Conservation (phyloP, 176 grass and related monocot species). For the Raddia distichophylla region DNA sequence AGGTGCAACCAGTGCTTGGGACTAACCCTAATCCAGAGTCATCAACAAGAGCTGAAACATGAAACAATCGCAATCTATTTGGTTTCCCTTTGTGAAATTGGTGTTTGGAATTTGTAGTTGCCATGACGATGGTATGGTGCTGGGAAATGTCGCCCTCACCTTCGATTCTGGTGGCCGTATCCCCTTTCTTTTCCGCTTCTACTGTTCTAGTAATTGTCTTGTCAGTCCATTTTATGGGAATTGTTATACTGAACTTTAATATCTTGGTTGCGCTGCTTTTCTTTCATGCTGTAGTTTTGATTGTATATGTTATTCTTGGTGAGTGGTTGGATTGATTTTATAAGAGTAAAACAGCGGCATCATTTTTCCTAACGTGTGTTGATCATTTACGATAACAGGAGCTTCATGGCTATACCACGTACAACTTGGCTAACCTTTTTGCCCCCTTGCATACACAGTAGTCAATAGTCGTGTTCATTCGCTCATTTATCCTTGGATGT, state of each 20-base stretch:
- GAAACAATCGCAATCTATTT: conserved; percentile 5
- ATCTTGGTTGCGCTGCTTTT: neutral
- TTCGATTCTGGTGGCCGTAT: neutral
- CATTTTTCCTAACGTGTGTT: too few species aligned
- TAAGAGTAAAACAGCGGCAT: too few species aligned
- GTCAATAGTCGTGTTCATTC: too few species aligned
- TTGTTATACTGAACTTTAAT: neutral
- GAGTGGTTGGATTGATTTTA: neutral
- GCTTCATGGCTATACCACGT: too few species aligned
- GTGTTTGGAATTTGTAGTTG: neutral
- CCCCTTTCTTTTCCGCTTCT: neutral
- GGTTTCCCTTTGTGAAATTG: neutral
- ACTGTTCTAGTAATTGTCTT: neutral
- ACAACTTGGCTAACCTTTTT: too few species aligned
- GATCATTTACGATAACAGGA: too few species aligned
- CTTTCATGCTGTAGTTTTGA: neutral
- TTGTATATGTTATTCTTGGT: neutral
- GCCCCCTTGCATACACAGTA: too few species aligned
- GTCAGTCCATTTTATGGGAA: neutral
- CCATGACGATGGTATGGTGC: neutral
- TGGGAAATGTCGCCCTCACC: neutral
- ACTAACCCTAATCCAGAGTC: conserved; percentile 37
- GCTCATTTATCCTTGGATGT: too few species aligned
- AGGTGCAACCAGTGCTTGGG: conserved; percentile 71
- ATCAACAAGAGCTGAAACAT: neutral